Evolutionary conservation across 2,329 filamentous ascomycete species (phyloP), one percentile per base, ranked within the genome.

Genomic region (Claviceps quebecensis): DNA sequence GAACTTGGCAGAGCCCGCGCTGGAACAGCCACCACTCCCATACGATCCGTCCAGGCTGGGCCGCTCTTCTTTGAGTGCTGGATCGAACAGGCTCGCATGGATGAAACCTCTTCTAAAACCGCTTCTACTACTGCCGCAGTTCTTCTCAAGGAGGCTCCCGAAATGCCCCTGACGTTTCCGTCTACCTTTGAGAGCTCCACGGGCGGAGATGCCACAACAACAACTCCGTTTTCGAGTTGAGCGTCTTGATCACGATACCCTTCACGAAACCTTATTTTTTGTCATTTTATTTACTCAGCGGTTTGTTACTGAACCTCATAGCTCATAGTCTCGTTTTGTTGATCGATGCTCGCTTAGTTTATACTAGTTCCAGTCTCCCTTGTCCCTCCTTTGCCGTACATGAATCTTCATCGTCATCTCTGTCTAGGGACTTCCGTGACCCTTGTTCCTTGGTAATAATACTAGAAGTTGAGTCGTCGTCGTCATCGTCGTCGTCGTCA

Each of bases 11-110:
- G 58, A 4, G 56, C 53, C 1, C 55, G 71, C 2, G 66, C 66
- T 5, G 69, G 69, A 5, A 62, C 63, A 2, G 69, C 63, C 46
- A 77, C 73, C 9, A 73, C 64, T 1, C 70, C 78, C 11, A 62
- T 81, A 38, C 72, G 77, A 37, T 68, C 75, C 5, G 73, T 81
- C 1, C 72, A 72, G 53, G 72, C 81, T 48, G 72, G 81, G 45
- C 71, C 81, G 55, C 59, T 87, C 51, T 72, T 83, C 67, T 72
- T 84, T 63, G 81, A 85, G 71, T 73, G 83, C 69, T 72, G 83
- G 80, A 64, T 85, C 56, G 69, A 87, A 65, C 60, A 63, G 29
- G 54, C 17, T 34, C 29, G 29, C 29, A 11, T 34, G 9, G 29
- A 34, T 11, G 29, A 34, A 11, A 34, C 9, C 29, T 9, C 26